Base-by-base conservation (phyloP, 1,284 basidiomycete genomes). In the Boletus nobilissimus region DNA sequence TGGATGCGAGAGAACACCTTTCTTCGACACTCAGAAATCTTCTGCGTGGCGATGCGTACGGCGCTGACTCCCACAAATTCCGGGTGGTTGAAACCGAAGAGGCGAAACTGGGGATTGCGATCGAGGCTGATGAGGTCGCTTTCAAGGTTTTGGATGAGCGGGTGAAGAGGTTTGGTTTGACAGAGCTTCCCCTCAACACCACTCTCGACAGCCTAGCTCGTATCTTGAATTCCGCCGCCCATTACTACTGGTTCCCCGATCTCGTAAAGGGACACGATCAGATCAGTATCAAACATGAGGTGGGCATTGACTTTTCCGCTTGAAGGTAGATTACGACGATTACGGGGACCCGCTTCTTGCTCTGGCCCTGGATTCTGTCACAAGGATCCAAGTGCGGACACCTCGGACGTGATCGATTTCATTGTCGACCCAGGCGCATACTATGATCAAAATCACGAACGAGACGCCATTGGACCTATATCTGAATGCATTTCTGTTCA, bases 161-260 rank as follows among this genome's bases (percentile, higher is more conserved):
- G n/a, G 19, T 77, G n/a, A 70, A 76, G 34, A 36, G 3, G 10
- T 65, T 82, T 3, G 81, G 81, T 24, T 14, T 83, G 68, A 68
- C 29, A 13, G 34, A 57, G 11, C 38, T 79, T 36, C 40, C 57
- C 14, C 57, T 68, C 62, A 40, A 32, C 36, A 60, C 43, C n/a
- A 10, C 68, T 22, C 72, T 67, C 11, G 60, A 69, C 22, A 26
- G 38, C 29, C 51, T 82, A 9, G 18, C 38, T 36, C 69, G 69
- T 3, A 29, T 60, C 36, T 54, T 82, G 60, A n/a, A 32, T 24
- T 68, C 76, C 22, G 80, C 81, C 6, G 68, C 81, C 19, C 80
- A 81, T 13, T 82, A 78, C 40, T 80, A 81, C 32, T 83, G 82
- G 82, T 83, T 77, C 54, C 81, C 84, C 11, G 75, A 73, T 60